Base-by-base conservation (phyloP, 2,329 filamentous ascomycete species). In the Calonectria multiphialidica region DNA sequence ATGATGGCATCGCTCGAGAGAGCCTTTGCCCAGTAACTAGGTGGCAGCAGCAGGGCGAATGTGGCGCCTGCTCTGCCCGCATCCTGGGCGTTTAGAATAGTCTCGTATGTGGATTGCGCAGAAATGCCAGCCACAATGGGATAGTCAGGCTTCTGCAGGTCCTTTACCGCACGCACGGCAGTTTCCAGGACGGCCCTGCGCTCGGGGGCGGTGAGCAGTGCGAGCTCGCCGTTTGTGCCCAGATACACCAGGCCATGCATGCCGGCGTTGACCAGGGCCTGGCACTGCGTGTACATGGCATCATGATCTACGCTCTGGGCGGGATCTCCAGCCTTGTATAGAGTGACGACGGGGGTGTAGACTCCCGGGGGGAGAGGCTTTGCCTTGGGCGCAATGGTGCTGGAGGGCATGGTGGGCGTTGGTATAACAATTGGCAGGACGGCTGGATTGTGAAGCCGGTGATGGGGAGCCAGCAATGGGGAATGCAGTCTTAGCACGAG, bases 11-110 rank as follows among this genome's bases (percentile, higher is more conserved):
- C 84, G 84, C 72, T 88, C 84, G 47, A 91, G 88, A 77, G 72
- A 10, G 77, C 89, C 87, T 57, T 88, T 83, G 10, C 88, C 81
- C 95, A 96, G 85, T 96, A 96, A 57, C 90, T 91, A 0, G 94
- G 94, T 8, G 94, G 93, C 6, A 96, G 88, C 1, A 96, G 89
- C 53, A 96, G 87, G 2, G 92, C 93, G 75, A 93, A 94, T 80
- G 94, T 92, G 73, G 92, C 94, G 45, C 94, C 94, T 21, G 91
- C 88, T 9, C 88, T 87, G 73, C 89, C 90, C 9, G 93, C 93
- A 77, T 95, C 87, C 37, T 91, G 91, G 45, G 93, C 91, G 49
- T 90, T 87, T 37, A 84, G 85, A 85, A 95, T 95, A 80, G 91
- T 93, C 37, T 90, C 87, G 40, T 89, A 82, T 42, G 95, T 86